Percentiles rank a stretch among this genome's conserved stretches.
Conservation (phyloP, 179 eudicot species). For the Gypsophila paniculata region DNA sequence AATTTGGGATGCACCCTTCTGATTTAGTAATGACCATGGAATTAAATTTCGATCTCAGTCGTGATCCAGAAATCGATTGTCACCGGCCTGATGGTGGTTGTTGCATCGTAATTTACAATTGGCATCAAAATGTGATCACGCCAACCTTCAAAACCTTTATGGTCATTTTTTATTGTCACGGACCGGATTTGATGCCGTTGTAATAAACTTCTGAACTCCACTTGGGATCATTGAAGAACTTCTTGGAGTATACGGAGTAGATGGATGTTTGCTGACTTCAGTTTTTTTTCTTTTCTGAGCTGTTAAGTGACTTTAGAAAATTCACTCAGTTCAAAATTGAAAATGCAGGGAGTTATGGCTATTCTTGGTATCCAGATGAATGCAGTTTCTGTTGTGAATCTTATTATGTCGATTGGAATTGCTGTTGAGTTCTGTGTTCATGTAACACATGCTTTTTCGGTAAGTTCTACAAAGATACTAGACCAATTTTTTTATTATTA, state of each 20-base stretch:
- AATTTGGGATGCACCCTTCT: neutral
- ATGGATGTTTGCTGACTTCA: neutral
- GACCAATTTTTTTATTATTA: too few species aligned
- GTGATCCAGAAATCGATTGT: too few species aligned
- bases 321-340: slow-evolving; percentile 12
- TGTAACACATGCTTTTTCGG: slow-evolving; percentile 94
- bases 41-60: too few species aligned
- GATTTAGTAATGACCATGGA: neutral
- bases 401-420: slow-evolving; percentile 91
- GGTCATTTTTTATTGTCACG: too few species aligned
- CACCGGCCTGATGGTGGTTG: too few species aligned
- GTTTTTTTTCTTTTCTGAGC: neutral
- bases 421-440: slow-evolving; percentile 98
- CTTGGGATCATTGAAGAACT: neutral
- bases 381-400: slow-evolving; percentile 94
- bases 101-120: too few species aligned
- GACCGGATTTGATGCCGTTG: neutral
- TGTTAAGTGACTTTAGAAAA: slow-evolving; percentile 8
- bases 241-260: neutral
- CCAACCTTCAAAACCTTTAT: too few species aligned
- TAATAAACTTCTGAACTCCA: slow-evolving; percentile 1
- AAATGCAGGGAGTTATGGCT: slow-evolving; percentile 93
- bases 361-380: slow-evolving; percentile 77
- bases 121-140: too few species aligned
- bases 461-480: slow-evolving; percentile 27